Evolutionary conservation across 1,284 basidiomycete species (phyloP).

Genomic region (Irpex rosettiformis): DNA sequence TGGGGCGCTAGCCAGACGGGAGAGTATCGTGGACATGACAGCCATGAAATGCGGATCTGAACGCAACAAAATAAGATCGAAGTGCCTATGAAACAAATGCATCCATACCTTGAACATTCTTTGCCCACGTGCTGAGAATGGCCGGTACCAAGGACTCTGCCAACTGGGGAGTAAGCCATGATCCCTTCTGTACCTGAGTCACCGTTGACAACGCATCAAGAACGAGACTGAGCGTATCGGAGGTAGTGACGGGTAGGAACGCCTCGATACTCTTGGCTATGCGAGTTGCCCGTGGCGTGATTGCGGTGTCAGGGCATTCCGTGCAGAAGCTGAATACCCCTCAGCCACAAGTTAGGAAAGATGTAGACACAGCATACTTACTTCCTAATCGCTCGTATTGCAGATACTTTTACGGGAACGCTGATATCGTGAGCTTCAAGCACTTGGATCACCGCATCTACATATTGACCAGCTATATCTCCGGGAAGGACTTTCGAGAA

Average conservation of each 20-base stretch:
- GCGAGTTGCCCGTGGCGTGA: constrained; percentile 65
- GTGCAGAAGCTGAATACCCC: constrained; percentile 58
- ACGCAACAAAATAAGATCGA: background rate
- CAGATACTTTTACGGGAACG: constrained; percentile 89
- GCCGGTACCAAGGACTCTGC: constrained; percentile 63
- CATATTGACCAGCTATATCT: constrained; percentile 76
- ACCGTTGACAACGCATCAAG: constrained; percentile 84
- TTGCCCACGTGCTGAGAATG: constrained; percentile 77
- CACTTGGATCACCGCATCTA: constrained; percentile 82
- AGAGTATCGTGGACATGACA: constrained; percentile 81
- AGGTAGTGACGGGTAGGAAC: constrained; percentile 75
- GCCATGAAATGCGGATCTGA: constrained; percentile 88
- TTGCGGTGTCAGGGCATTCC: constrained; percentile 51
- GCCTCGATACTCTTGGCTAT: constrained; percentile 86
- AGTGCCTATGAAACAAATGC: background rate
- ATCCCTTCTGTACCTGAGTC: constrained; percentile 68
- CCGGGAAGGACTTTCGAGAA: constrained; percentile 75
- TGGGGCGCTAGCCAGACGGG: constrained; percentile 61
- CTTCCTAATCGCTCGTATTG: constrained; percentile 91
- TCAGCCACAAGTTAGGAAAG: no score
- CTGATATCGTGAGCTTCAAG: constrained; percentile 72
- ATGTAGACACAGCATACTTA: no score
- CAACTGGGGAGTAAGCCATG: constrained; percentile 64
- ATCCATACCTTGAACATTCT: constrained; percentile 70
- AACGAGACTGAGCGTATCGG: constrained; percentile 89